A percentile compares a stretch with the other conserved stretches of the same genome.
Conservation (phyloP, 2,329 filamentous ascomycete genomes). For the Diaporthe vexans region DNA sequence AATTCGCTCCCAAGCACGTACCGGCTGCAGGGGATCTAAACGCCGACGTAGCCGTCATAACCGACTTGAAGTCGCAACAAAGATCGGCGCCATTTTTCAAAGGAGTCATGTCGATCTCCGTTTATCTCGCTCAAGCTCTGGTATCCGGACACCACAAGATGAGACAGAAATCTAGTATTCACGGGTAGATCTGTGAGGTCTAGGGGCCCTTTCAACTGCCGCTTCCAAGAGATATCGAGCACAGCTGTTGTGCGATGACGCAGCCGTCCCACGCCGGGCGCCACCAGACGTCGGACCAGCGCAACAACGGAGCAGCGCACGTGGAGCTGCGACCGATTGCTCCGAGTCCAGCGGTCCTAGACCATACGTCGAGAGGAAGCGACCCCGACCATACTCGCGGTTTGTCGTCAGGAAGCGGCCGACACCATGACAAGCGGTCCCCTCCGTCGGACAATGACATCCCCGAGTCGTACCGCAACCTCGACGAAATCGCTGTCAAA, state of each 20-base stretch:
- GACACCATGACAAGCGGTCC: conserved; percentile 17
- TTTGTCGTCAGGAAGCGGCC: neutral
- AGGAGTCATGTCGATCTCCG: neutral
- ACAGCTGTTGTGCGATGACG: conserved; percentile 32
- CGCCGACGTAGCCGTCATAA: neutral
- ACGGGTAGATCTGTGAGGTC: conserved; percentile 14
- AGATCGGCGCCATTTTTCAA: neutral
- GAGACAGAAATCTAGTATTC: neutral
- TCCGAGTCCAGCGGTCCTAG: neutral
- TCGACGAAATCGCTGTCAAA: conserved; percentile 45
- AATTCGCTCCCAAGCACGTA: neutral
- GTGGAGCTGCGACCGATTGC: conserved; percentile 15
- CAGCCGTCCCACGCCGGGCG: conserved; percentile 21
- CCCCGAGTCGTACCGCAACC: conserved; percentile 45
- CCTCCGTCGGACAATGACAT: conserved; percentile 45
- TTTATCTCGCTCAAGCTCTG: too few species aligned
- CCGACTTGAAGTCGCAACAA: neutral
- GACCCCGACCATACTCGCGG: neutral
- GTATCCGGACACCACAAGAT: neutral
- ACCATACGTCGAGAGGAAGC: neutral
- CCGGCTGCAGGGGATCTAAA: neutral
- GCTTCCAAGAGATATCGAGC: neutral
- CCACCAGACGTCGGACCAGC: conserved; percentile 31
- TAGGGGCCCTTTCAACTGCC: neutral
- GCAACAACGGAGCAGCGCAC: neutral